Conservation (phyloP, 2,329 filamentous ascomycete species). For the Colletotrichum cuscutae region DNA sequence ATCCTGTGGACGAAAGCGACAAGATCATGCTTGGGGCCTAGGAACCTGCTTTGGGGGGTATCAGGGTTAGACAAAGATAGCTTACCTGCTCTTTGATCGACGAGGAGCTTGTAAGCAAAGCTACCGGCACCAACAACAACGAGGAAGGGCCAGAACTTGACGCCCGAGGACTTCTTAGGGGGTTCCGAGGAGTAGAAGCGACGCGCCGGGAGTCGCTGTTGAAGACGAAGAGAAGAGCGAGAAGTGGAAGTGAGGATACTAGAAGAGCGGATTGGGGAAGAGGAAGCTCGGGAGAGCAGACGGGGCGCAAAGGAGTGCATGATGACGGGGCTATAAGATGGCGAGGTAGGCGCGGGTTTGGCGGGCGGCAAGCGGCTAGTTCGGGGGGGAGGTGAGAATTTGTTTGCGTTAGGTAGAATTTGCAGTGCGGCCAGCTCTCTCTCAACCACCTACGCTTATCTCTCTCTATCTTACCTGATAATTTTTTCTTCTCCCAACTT, state of each 20-base stretch:
- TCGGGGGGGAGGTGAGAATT: background rate
- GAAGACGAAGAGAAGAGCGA: slow-evolving; percentile 2
- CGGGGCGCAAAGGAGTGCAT: slow-evolving; percentile 18
- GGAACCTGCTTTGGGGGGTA: background rate
- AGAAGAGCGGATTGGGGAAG: slow-evolving; percentile 1
- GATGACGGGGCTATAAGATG: background rate
- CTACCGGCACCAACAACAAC: slow-evolving; percentile 59
- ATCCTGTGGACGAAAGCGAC: background rate
- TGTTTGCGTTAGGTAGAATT: slow-evolving; percentile 24
- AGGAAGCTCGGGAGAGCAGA: slow-evolving; percentile 22
- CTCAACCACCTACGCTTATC: background rate
- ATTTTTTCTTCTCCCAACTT: background rate
- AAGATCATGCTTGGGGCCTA: background rate
- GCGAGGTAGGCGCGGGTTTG: background rate
- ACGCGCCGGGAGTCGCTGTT: slow-evolving; percentile 33
- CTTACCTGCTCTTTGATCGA: slow-evolving; percentile 61
- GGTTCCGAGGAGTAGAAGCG: slow-evolving; percentile 56
- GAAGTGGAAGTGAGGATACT: slow-evolving; percentile 4
- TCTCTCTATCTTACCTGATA: background rate
- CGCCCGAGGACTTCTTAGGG: slow-evolving; percentile 44
- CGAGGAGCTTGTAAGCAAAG: slow-evolving; percentile 60
- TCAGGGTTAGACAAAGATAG: background rate
- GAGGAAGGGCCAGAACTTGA: slow-evolving; percentile 71
- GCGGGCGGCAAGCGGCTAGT: background rate
- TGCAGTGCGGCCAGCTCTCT: slow-evolving; percentile 9